Evolutionary conservation across 2,329 filamentous ascomycete genomes (phyloP).

Genomic region (Ascochyta koolunga): DNA sequence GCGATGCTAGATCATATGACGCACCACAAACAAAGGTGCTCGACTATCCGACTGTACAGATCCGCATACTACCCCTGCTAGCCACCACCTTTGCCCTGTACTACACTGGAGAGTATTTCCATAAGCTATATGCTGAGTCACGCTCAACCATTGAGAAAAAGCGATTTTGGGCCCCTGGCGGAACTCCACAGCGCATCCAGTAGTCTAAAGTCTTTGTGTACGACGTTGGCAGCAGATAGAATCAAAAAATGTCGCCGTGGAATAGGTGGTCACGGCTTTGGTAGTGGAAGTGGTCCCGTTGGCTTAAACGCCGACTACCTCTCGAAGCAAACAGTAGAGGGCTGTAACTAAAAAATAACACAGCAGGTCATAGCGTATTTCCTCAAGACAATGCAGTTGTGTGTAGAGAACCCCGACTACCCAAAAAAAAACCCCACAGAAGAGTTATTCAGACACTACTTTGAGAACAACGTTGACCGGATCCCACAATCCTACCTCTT

Average conservation of each 20-base stretch:
- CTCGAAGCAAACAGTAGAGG: conserved; percentile 61
- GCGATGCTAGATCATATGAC: conserved; percentile 48
- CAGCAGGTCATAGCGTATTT: conserved; percentile 59
- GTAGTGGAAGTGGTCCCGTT: conserved; percentile 59
- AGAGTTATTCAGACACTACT: conserved; percentile 50
- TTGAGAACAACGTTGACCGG: conserved; percentile 39
- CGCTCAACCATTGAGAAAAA: conserved; percentile 56
- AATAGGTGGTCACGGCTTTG: conserved; percentile 62
- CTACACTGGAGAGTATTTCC: conserved; percentile 58
- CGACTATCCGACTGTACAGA: conserved; percentile 62
- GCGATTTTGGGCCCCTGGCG: conserved; percentile 57
- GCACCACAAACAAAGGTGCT: conserved; percentile 55
- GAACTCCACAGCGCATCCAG: conserved; percentile 61
- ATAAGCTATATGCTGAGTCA: conserved; percentile 55
- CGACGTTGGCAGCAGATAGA: conserved; percentile 59
- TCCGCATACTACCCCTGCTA: conserved; percentile 59
- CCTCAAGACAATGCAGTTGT: conserved; percentile 59
- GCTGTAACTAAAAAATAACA: conserved; percentile 65
- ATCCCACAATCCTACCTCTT: conserved; percentile 32
- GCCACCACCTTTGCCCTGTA: conserved; percentile 59
- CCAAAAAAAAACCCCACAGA: conserved; percentile 49
- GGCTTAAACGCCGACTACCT: conserved; percentile 59
- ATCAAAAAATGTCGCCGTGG: conserved; percentile 61
- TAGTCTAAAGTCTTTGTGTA: conserved; percentile 61
- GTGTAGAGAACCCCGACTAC: conserved; percentile 42